Percentiles rank a stretch among this genome's conserved stretches.
phyloP scores from a whole-genome alignment of 148 eudicot species.

The Beta vulgaris region DNA sequence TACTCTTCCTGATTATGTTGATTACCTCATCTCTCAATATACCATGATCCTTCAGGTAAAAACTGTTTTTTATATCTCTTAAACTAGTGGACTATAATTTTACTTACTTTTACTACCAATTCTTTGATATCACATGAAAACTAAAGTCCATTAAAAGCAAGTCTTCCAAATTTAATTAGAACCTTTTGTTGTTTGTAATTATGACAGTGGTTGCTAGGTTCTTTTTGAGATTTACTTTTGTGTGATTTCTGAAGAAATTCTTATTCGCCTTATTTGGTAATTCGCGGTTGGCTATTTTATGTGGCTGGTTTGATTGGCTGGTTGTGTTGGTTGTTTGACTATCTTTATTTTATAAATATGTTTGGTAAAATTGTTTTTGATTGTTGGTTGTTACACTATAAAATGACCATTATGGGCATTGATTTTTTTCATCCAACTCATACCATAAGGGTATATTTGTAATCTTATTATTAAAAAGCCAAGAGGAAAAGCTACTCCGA shows the following conservation, averaged over 20 bases:
- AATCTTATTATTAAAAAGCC: too few relatives aligned
- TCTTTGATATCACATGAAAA: background rate
- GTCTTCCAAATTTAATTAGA: background rate
- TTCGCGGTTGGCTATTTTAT: too few relatives aligned
- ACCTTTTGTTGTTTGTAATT: background rate
- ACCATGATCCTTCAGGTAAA: slow-evolving; percentile 42
- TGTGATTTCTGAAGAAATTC: background rate
- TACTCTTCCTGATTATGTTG: slow-evolving; percentile 39
- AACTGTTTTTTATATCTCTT: background rate
- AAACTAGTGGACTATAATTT: background rate
- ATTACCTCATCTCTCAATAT: slow-evolving; percentile 47
- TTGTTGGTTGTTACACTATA: too few relatives aligned
- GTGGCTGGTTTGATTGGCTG: too few relatives aligned
- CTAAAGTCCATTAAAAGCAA: background rate
- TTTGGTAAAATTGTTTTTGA: too few relatives aligned
- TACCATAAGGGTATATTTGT: too few relatives aligned
- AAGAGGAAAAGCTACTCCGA: too few relatives aligned
- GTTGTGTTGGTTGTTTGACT: too few relatives aligned
- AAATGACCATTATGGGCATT: too few relatives aligned
- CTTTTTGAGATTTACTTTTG: background rate
- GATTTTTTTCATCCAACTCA: too few relatives aligned
- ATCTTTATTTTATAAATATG: too few relatives aligned
- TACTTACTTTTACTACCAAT: background rate
- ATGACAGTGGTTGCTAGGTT: background rate
- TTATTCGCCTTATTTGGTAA: too few relatives aligned